Conservation (phyloP, 108 stramenopile genomes). For the Thalassiosira profunda region DNA sequence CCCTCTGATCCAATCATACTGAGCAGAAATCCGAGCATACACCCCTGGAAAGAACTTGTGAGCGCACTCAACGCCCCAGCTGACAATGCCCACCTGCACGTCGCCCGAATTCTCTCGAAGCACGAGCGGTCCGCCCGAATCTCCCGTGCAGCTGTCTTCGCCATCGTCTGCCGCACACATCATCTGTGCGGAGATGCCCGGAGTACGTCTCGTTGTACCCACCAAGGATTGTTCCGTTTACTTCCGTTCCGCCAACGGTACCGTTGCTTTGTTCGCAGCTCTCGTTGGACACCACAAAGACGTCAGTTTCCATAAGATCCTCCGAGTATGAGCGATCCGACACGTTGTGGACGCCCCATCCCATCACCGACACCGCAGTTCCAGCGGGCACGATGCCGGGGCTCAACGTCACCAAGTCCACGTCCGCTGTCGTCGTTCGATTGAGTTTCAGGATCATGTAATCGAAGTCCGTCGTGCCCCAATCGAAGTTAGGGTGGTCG, state of each 20-base stretch:
- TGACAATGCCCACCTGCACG: slow-evolving; percentile 48
- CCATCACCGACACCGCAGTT: slow-evolving; percentile 25
- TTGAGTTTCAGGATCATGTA: slow-evolving; percentile 18
- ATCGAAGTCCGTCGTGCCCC: slow-evolving; percentile 14
- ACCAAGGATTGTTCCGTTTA: too few relatives aligned
- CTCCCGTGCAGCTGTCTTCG: slow-evolving; percentile 37
- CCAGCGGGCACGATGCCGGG: not conserved
- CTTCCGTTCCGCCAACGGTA: not conserved
- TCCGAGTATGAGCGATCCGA: not conserved
- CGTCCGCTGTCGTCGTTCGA: not conserved
- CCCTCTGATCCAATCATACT: slow-evolving; percentile 53
- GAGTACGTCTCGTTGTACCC: too few relatives aligned
- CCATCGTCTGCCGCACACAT: slow-evolving; percentile 24
- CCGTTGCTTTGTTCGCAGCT: slow-evolving; percentile 17
- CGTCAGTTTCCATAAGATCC: slow-evolving; percentile 31
- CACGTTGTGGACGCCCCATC: slow-evolving; percentile 41
- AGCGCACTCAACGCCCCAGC: slow-evolving; percentile 37
- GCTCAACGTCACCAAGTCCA: slow-evolving; percentile 9
- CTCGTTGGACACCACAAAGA: slow-evolving; percentile 29
- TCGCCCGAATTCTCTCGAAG: slow-evolving; percentile 18
- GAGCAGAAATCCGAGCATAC: slow-evolving; percentile 48
- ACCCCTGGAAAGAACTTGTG: slow-evolving; percentile 55
- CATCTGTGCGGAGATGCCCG: too few relatives aligned
- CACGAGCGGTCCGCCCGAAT: slow-evolving; percentile 23
- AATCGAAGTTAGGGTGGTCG: slow-evolving; percentile 17